Base-by-base conservation (phyloP, 805 yeast species). In the Metschnikowia borealis region DNA sequence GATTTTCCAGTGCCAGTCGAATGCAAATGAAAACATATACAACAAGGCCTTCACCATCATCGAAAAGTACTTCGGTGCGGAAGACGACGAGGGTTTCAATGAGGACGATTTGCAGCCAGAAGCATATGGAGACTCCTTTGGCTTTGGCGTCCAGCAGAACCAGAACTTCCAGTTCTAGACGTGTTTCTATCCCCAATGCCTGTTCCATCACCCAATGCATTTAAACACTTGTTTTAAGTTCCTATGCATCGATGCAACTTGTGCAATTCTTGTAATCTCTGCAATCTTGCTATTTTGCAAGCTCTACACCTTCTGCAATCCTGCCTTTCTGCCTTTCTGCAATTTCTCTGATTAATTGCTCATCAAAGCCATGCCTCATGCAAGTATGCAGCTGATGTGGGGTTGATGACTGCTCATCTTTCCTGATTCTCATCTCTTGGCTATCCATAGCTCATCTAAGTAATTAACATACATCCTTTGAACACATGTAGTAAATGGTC, bases 1-100 rank as follows among this genome's bases (percentile, higher is more conserved):
- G 75, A 92, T 94, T 62, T 86, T 87, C 70, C 89, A 88, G 54
- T 87, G 96, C 67, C 99, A 94, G 78, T 82, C 80, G 67, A 90
- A 89, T 72, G 88, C 84, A 64, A 94, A 92, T 71, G 95, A 92
- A 66, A 88, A 85, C 65, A 88, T 94, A 64, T 94, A 94, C 71
- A 82, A 87, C 66, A 91, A 90, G 74, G 95, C 98, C 33, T 94
- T 81, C 74, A 76, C 76, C 58, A 89, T 94, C 64, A 90, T 94
- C 69, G 96, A 89, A 65, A 89, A 87, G 60, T 94, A 89, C 73
- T 94, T 94, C 73, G 78, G 85, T 48, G 95, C 85, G 49, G 96
- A 87, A 45, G 96, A 87, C 42, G 82, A 80, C 50, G 96, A 79
- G 44, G 81, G 74, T 47, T 75, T 82, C 53, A 95, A 87, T 61